These are phyloP conservation scores for Trichosporon sp. DNA, from an alignment of 1,284 basidiomycete genomes.

Conservation along the genomic window DNA sequence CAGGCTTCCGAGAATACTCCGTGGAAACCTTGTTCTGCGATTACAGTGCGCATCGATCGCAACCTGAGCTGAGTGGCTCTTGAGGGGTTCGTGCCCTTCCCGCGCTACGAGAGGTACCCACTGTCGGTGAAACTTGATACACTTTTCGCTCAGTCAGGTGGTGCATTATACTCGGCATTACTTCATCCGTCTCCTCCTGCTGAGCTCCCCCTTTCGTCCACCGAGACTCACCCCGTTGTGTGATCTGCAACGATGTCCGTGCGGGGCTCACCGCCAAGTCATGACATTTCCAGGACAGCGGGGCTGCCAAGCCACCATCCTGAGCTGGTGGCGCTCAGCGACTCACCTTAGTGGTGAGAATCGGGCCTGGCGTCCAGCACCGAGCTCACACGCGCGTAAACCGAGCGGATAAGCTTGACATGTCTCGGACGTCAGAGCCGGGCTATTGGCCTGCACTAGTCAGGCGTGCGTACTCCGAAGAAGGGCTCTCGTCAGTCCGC, in stretches of 20 bases:
- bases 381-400: not conserved
- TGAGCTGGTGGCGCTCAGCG: not conserved
- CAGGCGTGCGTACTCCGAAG: not conserved
- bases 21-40: not conserved
- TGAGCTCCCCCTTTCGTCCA: not conserved
- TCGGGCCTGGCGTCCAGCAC: not conserved
- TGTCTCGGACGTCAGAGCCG: not conserved
- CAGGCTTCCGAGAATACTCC: not conserved
- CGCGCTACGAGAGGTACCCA: too few relatives aligned
- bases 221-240: not conserved
- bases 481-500: not conserved
- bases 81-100: not conserved
- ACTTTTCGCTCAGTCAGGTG: not conserved
- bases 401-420: constrained; percentile 1
- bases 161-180: not conserved
- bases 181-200: not conserved
- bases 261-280: not conserved
- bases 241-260: not conserved
- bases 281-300: not conserved
- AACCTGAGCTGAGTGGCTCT: not conserved
- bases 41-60: not conserved
- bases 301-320: not conserved
- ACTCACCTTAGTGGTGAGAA: not conserved
- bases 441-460: not conserved
- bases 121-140: not conserved